Evolutionary conservation across 495 filamentous ascomycete genomes (phyloP), one percentile per base, ranked within the genome.

Genomic region (Hypoxylon subgilvum): DNA sequence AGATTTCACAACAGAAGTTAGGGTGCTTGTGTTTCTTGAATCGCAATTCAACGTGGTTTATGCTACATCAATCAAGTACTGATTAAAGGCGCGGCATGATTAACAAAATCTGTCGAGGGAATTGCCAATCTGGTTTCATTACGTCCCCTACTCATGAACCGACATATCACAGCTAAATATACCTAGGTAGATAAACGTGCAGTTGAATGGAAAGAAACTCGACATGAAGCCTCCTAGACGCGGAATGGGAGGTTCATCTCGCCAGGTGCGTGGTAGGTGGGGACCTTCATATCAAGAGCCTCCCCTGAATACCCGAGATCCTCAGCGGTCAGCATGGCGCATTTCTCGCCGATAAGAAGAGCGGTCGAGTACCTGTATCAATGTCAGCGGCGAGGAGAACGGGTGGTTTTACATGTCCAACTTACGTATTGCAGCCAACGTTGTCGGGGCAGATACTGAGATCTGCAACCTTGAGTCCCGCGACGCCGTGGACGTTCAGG

Each of bases 311-410:
- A 92, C 3, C 89, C 89, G 16, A 91, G 75, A 59, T 91, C 86
- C 69, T 90, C 88, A 2, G 84, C 88, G n/a, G 83, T 75, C 1
- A 92, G 77, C 53, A 87, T 72, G 0, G 87, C 87, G 17, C 81
- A 84, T 73, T 94, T 94, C 76, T 94, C 89, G n/a, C 88, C 90
- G 48, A 94, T 92, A 5, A 91, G 75, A 8, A 92, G 80, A 18
- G 89, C 88, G 10, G 87, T 91, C 36, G 83, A 83, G 65, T 86
- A 85, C 23, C 75, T 78, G 22, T 10, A 34, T 35, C 25, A 0
- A 8, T 18, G 17, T 38, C 23, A 57, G 39, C 3, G 31, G 31
- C 10, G 7, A 35, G 13, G 1, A 36, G 34, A 21, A 21, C 16
- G 14, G 42, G 10, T 19, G 28, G 46, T 25, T n/a, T n/a, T 13